Evolutionary conservation across 106 monocot species (phyloP).

Genomic region (Gastrodia elata): DNA sequence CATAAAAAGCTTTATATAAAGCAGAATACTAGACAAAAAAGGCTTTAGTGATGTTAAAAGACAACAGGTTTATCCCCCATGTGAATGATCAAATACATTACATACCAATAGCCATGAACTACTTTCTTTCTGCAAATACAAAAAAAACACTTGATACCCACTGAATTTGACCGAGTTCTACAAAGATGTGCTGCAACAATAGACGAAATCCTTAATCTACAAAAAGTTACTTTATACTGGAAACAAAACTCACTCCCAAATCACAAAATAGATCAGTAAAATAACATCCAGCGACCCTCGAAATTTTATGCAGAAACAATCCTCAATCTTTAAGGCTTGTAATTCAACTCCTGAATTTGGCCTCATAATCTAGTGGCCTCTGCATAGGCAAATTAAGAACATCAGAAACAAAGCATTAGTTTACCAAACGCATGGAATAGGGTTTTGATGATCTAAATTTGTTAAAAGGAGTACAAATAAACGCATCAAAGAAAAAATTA

Average conservation of each 20-base stretch:
- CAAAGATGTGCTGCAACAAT: neutral
- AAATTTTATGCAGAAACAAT: neutral
- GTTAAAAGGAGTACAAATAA: neutral
- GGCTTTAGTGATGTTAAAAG: too few species aligned
- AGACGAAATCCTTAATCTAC: neutral
- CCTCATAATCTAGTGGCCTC: conserved; percentile 4
- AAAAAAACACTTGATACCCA: neutral
- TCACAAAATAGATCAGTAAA: neutral
- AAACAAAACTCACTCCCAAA: neutral
- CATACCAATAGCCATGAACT: too few species aligned
- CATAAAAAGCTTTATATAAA: too few species aligned
- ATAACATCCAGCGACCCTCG: neutral
- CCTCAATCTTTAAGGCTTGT: neutral
- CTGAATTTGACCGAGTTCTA: neutral
- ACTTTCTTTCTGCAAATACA: neutral
- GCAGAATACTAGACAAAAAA: too few species aligned
- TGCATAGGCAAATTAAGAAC: neutral
- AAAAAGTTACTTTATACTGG: neutral
- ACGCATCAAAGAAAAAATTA: conserved; percentile 1
- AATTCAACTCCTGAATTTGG: neutral
- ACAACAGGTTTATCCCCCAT: too few species aligned
- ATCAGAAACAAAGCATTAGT: neutral
- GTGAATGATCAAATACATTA: too few species aligned
- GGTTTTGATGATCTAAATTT: neutral
- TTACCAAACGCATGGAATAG: neutral